Evolutionary conservation across 2,329 filamentous ascomycete species (phyloP).

Genomic region (Cercospora beticola): DNA sequence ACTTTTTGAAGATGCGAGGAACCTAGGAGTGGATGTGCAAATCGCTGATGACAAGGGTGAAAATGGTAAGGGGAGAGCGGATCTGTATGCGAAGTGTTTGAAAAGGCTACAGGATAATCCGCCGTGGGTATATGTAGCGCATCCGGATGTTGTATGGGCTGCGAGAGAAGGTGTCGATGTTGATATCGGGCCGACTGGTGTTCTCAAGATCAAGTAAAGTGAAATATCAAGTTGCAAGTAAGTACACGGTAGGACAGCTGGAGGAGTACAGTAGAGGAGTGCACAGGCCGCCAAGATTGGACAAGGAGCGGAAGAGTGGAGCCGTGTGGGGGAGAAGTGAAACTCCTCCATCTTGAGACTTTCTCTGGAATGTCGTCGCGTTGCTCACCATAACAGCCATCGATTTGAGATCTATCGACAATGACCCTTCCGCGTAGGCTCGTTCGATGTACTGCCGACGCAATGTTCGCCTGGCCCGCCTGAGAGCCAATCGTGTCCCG

Average conservation of each 20-base stretch:
- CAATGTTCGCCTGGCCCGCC: background rate
- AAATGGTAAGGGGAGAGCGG: background rate
- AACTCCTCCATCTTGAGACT: background rate
- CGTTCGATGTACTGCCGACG: background rate
- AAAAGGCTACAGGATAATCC: slow-evolving; percentile 12
- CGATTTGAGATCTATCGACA: background rate
- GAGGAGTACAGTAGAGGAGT: background rate
- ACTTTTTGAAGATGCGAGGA: slow-evolving; percentile 6
- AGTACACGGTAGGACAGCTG: background rate
- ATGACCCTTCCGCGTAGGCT: background rate
- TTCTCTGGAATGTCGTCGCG: background rate
- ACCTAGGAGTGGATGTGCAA: background rate
- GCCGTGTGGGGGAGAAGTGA: background rate
- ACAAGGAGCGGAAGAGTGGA: background rate
- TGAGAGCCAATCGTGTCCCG: background rate
- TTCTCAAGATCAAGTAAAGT: background rate
- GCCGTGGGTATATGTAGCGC: slow-evolving; percentile 15
- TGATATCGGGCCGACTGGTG: slow-evolving; percentile 5
- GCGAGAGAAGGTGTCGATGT: slow-evolving; percentile 3
- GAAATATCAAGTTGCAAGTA: background rate
- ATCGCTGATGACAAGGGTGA: background rate
- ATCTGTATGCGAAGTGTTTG: slow-evolving; percentile 11
- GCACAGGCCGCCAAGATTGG: background rate
- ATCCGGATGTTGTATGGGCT: slow-evolving; percentile 18
- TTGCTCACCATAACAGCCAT: background rate